phyloP scores from a whole-genome alignment of 805 yeast species.

The Starmera quercuum region DNA sequence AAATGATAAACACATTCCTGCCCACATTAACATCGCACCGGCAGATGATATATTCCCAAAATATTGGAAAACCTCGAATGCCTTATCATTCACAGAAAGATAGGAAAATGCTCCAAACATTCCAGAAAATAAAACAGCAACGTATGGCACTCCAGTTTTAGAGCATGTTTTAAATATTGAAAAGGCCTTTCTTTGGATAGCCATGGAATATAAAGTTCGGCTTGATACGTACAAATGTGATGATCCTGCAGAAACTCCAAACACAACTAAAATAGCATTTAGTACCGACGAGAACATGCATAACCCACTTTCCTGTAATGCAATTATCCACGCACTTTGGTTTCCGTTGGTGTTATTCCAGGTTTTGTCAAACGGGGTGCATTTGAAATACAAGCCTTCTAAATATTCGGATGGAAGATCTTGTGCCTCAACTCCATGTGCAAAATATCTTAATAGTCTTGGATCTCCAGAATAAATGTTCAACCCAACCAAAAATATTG shows the following conservation, averaged over 20 bases:
- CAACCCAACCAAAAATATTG: slow-evolving; percentile 62
- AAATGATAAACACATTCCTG: slow-evolving; percentile 59
- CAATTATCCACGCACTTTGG: slow-evolving; percentile 55
- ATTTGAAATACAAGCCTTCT: slow-evolving; percentile 4
- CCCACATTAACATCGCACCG: slow-evolving; percentile 75
- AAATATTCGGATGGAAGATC: too few species aligned
- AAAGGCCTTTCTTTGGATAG: slow-evolving; percentile 54
- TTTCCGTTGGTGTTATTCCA: slow-evolving; percentile 20
- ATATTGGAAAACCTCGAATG: slow-evolving; percentile 59
- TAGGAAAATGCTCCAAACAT: slow-evolving; percentile 53
- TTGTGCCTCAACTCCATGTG: slow-evolving; percentile 4
- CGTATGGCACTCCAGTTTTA: slow-evolving; percentile 61
- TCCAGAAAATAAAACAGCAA: slow-evolving; percentile 57
- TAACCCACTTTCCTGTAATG: slow-evolving; percentile 43
- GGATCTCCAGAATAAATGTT: slow-evolving; percentile 78
- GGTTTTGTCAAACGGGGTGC: slow-evolving; percentile 1
- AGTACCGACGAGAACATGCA: slow-evolving; percentile 40
- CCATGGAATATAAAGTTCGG: slow-evolving; percentile 46
- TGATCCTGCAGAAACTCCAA: slow-evolving; percentile 47
- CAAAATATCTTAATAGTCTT: slow-evolving; percentile 47
- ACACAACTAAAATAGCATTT: slow-evolving; percentile 43
- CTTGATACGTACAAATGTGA: slow-evolving; percentile 51
- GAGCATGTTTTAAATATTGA: slow-evolving; percentile 49
- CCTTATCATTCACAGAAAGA: slow-evolving; percentile 47
- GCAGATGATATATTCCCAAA: slow-evolving; percentile 63